phyloP scores from a whole-genome alignment of 2,329 filamentous ascomycete species.

The Ophiostoma perfectum region DNA sequence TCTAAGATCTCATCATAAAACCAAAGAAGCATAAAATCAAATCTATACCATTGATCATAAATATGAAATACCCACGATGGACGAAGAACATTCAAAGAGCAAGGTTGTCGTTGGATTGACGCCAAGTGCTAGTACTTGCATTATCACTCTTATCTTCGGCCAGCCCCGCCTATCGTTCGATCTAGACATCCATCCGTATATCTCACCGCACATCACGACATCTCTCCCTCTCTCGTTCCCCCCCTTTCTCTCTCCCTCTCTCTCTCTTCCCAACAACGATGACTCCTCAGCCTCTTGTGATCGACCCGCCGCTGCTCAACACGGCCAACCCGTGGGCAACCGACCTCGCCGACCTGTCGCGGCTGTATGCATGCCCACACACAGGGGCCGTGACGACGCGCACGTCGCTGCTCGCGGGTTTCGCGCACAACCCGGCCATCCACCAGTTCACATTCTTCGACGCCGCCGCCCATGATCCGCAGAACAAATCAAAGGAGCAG shows the following conservation, averaged over 20 bases:
- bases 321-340: slow-evolving; percentile 74
- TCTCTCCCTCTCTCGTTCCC: not conserved
- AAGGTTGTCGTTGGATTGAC: slow-evolving; percentile 20
- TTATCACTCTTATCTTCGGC: slow-evolving; percentile 29
- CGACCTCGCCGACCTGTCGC: slow-evolving; percentile 53
- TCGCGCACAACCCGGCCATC: slow-evolving; percentile 52
- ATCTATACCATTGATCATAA: too few species aligned
- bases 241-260: not conserved
- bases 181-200: too few species aligned
- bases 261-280: slow-evolving; percentile 36
- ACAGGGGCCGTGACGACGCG: slow-evolving; percentile 72
- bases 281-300: slow-evolving; percentile 36
- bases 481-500: slow-evolving; percentile 27
- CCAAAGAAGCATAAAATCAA: not conserved
- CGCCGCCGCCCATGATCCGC: slow-evolving; percentile 29
- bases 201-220: not conserved
- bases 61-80: not conserved
- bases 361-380: slow-evolving; percentile 54
- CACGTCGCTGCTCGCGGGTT: slow-evolving; percentile 61
- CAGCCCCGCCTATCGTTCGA: slow-evolving; percentile 22
- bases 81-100: not conserved
- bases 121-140: not conserved
- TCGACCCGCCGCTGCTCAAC: slow-evolving; percentile 65
- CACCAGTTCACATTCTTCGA: slow-evolving; percentile 66
- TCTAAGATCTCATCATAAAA: slow-evolving; percentile 42